A percentile compares a stretch with the other conserved stretches of the same genome.
phyloP scores from a whole-genome alignment of 257 asterid species.

The Linderniella brevidens region DNA sequence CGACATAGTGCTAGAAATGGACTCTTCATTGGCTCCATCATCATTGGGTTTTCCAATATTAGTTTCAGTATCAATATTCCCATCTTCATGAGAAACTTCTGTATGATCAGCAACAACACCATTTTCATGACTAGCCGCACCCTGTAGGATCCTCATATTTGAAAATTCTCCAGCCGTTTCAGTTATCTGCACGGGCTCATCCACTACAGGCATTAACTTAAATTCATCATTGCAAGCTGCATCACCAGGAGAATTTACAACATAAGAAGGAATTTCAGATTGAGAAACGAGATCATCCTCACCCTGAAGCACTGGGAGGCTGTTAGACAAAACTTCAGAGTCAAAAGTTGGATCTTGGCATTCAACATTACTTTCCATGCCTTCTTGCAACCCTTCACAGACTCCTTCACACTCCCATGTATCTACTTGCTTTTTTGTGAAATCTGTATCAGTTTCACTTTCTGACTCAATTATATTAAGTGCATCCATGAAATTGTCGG shows the following conservation, averaged over 20 bases:
- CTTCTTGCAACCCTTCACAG: slow-evolving; percentile 14
- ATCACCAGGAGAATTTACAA: slow-evolving; percentile 5
- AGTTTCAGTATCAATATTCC: too few relatives aligned
- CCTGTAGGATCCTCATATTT: slow-evolving; percentile 15
- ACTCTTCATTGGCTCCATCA: slow-evolving; percentile 12
- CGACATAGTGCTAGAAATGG: slow-evolving; percentile 15
- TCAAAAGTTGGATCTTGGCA: slow-evolving; percentile 16
- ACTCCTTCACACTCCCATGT: slow-evolving; percentile 22
- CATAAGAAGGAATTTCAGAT: slow-evolving; percentile 12
- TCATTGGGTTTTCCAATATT: too few relatives aligned
- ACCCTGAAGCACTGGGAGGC: slow-evolving; percentile 10
- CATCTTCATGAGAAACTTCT: too few relatives aligned
- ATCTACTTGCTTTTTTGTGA: slow-evolving; percentile 26
- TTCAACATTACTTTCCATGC: slow-evolving; percentile 11
- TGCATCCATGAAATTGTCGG: slow-evolving; percentile 74
- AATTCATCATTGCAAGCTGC: slow-evolving; percentile 7
- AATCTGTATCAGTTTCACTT: slow-evolving; percentile 54
- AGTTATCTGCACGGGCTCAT: slow-evolving; percentile 22
- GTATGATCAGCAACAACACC: neutral
- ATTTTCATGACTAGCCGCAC: slow-evolving; percentile 19
- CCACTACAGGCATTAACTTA: slow-evolving; percentile 15
- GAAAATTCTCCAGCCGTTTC: slow-evolving; percentile 18
- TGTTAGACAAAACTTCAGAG: slow-evolving; percentile 12
- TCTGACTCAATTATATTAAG: slow-evolving; percentile 82
- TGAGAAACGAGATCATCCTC: slow-evolving; percentile 13